Conservation (phyloP, 2,329 filamentous ascomycete genomes). For the Rachicladosporium sp. region DNA sequence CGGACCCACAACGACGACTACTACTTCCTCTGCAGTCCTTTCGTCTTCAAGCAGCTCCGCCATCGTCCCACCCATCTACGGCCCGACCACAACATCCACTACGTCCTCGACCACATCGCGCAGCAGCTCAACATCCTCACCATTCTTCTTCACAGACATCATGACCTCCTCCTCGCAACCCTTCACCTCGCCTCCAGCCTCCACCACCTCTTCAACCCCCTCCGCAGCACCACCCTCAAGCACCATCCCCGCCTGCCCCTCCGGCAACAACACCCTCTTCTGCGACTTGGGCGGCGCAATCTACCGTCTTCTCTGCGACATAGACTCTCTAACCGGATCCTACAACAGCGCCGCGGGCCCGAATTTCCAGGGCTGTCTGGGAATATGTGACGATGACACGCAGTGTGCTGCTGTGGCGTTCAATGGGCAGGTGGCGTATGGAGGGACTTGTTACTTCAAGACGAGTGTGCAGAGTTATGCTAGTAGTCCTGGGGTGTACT, state of each 20-base stretch:
- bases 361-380: slow-evolving; percentile 1
- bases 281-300: slow-evolving; percentile 5
- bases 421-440: background rate
- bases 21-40: no score
- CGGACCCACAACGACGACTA: no score
- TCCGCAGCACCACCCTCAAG: background rate
- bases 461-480: background rate
- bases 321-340: background rate
- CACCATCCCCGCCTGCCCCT: slow-evolving; percentile 5
- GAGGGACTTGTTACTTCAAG: slow-evolving; percentile 2
- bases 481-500: no score
- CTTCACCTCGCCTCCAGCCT: no score
- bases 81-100: no score
- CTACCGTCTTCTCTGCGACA: slow-evolving; percentile 8
- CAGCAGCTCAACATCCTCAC: no score
- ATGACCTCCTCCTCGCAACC: no score
- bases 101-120: no score
- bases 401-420: slow-evolving; percentile 1
- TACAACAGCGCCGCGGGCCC: background rate
- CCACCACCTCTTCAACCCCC: no score
- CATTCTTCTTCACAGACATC: no score
- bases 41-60: no score
- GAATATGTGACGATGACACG: slow-evolving; percentile 3
- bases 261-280: slow-evolving; percentile 6
- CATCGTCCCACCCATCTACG: no score